Conservation (phyloP, 2,329 filamentous ascomycete genomes). For the Aspergillus novofumigatus region DNA sequence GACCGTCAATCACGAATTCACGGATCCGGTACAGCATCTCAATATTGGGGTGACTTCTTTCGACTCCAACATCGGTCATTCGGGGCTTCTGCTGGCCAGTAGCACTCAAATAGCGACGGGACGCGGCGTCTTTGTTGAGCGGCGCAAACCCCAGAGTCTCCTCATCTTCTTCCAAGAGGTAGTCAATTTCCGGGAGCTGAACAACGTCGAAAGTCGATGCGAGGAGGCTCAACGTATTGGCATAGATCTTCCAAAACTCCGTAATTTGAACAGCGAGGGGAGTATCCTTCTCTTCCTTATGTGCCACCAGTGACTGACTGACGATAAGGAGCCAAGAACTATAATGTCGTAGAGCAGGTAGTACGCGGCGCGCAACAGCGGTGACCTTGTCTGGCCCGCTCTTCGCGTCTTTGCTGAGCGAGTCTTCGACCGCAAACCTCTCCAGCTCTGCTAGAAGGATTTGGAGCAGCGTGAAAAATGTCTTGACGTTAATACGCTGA, state of each 20-base stretch:
- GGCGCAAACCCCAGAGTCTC: constrained; percentile 64
- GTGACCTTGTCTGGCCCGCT: constrained; percentile 49
- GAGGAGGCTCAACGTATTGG: constrained; percentile 57
- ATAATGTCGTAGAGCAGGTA: constrained; percentile 64
- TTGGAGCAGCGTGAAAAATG: constrained; percentile 68
- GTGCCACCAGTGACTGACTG: constrained; percentile 51
- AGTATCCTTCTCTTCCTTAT: constrained; percentile 47
- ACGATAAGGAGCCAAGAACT: constrained; percentile 63
- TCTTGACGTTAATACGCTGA: constrained; percentile 72
- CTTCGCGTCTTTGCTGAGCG: constrained; percentile 38
- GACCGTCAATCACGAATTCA: constrained; percentile 59
- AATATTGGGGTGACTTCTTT: constrained; percentile 54
- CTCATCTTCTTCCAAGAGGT: constrained; percentile 65
- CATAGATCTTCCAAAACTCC: constrained; percentile 63
- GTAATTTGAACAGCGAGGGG: constrained; percentile 55
- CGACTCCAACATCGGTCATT: constrained; percentile 47
- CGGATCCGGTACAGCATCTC: constrained; percentile 66
- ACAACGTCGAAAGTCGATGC: constrained; percentile 56
- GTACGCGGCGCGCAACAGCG: constrained; percentile 55
- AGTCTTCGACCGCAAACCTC: constrained; percentile 49
- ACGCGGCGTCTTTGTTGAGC: constrained; percentile 48
- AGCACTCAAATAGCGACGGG: constrained; percentile 49
- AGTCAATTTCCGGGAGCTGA: constrained; percentile 53
- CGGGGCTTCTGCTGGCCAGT: constrained; percentile 48
- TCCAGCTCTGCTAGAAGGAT: constrained; percentile 67